Conservation (phyloP, 768 basidiomycete species). For the Mycena haematopus region DNA sequence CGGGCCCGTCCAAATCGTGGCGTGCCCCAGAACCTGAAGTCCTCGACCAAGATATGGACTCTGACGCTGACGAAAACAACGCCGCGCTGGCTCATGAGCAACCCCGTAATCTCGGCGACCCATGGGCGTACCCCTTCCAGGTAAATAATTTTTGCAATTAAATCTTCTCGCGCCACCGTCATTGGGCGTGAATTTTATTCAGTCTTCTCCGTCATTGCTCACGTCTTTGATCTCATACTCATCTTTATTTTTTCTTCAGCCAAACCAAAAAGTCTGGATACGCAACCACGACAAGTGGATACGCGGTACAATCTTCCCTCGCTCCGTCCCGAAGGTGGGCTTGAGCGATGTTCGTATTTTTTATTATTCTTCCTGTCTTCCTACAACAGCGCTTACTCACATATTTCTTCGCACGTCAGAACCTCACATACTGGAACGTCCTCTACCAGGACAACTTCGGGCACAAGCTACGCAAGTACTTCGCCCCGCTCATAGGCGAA, state of each 20-base stretch:
- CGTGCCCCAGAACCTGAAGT: slow-evolving; percentile 19
- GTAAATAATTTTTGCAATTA: slow-evolving; percentile 41
- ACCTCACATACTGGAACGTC: slow-evolving; percentile 43
- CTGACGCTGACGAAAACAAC: slow-evolving; percentile 19
- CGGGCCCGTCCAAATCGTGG: slow-evolving; percentile 20
- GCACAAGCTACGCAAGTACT: slow-evolving; percentile 59
- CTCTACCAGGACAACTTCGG: slow-evolving; percentile 62
- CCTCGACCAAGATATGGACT: slow-evolving; percentile 17
- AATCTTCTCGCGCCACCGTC: slow-evolving; percentile 13
- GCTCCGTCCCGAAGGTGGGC: slow-evolving; percentile 24
- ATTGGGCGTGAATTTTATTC: slow-evolving; percentile 13
- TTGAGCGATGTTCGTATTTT: slow-evolving; percentile 18
- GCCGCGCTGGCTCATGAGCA: background rate
- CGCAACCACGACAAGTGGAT: slow-evolving; percentile 30
- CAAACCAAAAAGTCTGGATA: slow-evolving; percentile 25
- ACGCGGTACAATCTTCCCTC: slow-evolving; percentile 23
- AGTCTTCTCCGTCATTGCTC: background rate
- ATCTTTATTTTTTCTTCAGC: slow-evolving; percentile 5
- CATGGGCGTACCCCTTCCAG: slow-evolving; percentile 59
- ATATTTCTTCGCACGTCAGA: slow-evolving; percentile 8
- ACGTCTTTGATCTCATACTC: background rate
- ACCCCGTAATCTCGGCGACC: slow-evolving; percentile 48
- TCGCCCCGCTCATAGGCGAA: slow-evolving; percentile 69
- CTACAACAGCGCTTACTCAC: background rate
- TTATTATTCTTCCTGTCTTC: background rate